A percentile compares a stretch with the other conserved stretches of the same genome.
These are phyloP conservation scores for Spinacia oleracea DNA, from an alignment of 179 eudicot genomes.

Conservation along the genomic window DNA sequence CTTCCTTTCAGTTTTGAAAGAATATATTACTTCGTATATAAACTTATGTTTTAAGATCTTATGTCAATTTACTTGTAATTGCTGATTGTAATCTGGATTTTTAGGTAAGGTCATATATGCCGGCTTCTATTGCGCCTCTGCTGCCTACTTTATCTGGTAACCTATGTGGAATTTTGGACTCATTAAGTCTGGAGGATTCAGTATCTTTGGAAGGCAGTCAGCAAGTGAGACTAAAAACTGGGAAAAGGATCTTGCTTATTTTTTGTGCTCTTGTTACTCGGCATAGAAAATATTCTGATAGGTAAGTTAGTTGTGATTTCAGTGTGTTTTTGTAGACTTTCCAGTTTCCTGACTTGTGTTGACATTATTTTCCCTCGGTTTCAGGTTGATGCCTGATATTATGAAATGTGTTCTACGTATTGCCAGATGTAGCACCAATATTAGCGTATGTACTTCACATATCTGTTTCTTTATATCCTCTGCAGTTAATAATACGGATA, in stretches of 20 bases:
- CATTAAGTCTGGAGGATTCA: constrained; percentile 48
- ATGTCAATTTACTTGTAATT: neutral
- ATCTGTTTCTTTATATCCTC: neutral
- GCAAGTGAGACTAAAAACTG: constrained; percentile 60
- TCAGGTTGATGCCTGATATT: constrained; percentile 73
- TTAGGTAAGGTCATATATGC: constrained; percentile 84
- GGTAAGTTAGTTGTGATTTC: constrained; percentile 41
- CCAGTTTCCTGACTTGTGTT: constrained; percentile 15
- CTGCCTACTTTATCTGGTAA: constrained; percentile 57
- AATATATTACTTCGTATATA: no score
- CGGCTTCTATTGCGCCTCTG: constrained; percentile 56
- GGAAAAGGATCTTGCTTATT: constrained; percentile 68
- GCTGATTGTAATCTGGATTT: constrained; percentile 33
- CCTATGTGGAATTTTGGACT: constrained; percentile 47
- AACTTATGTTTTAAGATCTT: neutral
- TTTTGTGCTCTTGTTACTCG: constrained; percentile 68
- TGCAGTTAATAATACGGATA: neutral
- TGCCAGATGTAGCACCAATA: constrained; percentile 41
- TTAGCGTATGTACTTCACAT: constrained; percentile 51
- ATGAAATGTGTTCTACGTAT: constrained; percentile 49
- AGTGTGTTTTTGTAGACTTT: neutral
- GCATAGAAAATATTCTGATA: constrained; percentile 71
- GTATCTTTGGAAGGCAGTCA: constrained; percentile 40
- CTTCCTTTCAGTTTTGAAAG: neutral
- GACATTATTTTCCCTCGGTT: constrained; percentile 19